These are phyloP conservation scores for Lanmaoa pseudosensibilis DNA, from an alignment of 768 basidiomycete species.

Conservation along the genomic window DNA sequence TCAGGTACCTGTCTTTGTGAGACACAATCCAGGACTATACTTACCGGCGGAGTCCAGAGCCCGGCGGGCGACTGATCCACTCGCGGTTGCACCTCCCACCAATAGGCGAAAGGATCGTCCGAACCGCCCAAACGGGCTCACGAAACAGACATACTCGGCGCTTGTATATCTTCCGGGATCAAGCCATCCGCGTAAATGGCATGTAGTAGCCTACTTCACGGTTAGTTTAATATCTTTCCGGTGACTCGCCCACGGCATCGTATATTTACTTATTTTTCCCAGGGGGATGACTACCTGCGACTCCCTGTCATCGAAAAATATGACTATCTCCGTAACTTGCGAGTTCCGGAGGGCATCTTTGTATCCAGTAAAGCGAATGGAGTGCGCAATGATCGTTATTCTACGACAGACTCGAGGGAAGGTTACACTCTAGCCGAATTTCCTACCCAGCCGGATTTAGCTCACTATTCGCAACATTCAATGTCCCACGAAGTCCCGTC, in stretches of 20 bases:
- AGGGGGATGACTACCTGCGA: constrained; percentile 69
- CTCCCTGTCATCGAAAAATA: constrained; percentile 76
- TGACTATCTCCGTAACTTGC: constrained; percentile 66
- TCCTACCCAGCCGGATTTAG: constrained; percentile 6
- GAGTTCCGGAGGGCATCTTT: constrained; percentile 71
- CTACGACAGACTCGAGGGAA: constrained; percentile 19
- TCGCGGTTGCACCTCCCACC: constrained; percentile 54
- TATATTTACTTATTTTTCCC: constrained; percentile 4
- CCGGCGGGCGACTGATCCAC: constrained; percentile 60
- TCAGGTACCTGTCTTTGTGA: constrained; percentile 47
- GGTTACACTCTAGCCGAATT: constrained; percentile 11
- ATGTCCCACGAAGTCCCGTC: constrained; percentile 15
- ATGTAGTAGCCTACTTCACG: constrained; percentile 81
- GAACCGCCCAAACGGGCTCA: constrained; percentile 76
- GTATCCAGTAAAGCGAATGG: constrained; percentile 61
- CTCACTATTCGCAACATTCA: constrained; percentile 8
- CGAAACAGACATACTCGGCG: constrained; percentile 84
- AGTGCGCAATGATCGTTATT: constrained; percentile 26
- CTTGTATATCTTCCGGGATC: constrained; percentile 64
- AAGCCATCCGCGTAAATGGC: constrained; percentile 69
- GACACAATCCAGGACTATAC: neutral
- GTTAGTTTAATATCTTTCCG: constrained; percentile 39
- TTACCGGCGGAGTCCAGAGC: constrained; percentile 41
- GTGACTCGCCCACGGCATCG: neutral
- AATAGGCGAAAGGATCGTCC: constrained; percentile 75